Evolutionary conservation across 106 monocot species (phyloP), one percentile per base, ranked within the genome.

Genomic region (Hemerocallis citrina): DNA sequence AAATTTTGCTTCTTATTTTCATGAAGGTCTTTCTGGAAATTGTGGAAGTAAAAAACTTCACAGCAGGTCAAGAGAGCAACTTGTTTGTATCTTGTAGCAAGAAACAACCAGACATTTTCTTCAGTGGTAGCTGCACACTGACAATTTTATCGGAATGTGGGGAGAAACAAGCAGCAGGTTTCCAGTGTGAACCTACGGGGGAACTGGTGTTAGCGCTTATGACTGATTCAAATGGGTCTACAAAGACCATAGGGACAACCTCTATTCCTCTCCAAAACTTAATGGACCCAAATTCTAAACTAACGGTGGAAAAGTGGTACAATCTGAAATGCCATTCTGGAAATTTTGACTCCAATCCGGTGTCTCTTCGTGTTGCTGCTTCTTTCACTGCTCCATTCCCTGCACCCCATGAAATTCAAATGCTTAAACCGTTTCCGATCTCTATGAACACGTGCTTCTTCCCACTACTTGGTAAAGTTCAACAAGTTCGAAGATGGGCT

Each of bases 181-280:
- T 89, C 61, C 57, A 76, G 47, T 95, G 94, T 77, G 94, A 95
- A 72, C 78, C 94, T 39, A 63, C 59, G 41, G 89, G 94, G 17
- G 80, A 89, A 24, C 75, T 95, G 11, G 27, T 74, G 32, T 60
- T 95, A 36, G 33, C 61, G 19, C 75, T 95, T 44, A 66, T 79
- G 67, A 64, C 73, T 31, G 67, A 63, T 57, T 47, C 61, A 35
- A 55, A 20, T 7, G 63, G 37, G 51, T 52, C 44, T 46, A 61
- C 73, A 63, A 81, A 77, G 68, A 63, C 52, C 43, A 78, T 89
- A 24, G 94, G 94, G 41, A 84, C 64, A 25, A 66, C 68, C 10
- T 78, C 83, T 12, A 71, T 95, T 71, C 72, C 83, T 21, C 75
- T 95, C 24, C 51, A 80, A n/a, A 67, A 86, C 40, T 58, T 89